Percentiles rank a stretch among this genome's conserved stretches.
Evolutionary conservation across 1,284 basidiomycete species (phyloP).

Genomic region (Ceratobasidium sp.): DNA sequence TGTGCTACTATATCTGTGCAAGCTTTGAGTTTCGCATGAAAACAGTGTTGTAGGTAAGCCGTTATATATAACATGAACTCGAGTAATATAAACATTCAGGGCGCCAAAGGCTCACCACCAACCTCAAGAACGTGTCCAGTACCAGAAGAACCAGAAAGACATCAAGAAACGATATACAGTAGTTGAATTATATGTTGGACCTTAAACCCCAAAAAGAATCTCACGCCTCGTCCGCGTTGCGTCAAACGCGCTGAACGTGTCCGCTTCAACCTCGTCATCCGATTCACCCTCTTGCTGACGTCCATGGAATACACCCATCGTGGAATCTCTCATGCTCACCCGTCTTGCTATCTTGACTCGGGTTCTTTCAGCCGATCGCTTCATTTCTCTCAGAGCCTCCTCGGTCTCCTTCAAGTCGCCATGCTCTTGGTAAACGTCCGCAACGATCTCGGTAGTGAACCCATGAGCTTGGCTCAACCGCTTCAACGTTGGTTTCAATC

Average conservation of each 20-base stretch:
- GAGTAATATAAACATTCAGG: neutral
- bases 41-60: neutral
- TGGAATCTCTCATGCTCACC: constrained; percentile 1
- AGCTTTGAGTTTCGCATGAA: neutral
- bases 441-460: constrained; percentile 30
- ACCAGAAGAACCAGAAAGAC: too few relatives aligned
- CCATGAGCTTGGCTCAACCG: constrained; percentile 22
- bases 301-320: neutral
- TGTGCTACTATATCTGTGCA: neutral
- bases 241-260: constrained; percentile 5
- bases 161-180: neutral
- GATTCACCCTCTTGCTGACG: neutral
- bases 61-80: neutral
- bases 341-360: neutral
- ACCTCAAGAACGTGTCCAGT: neutral
- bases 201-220: constrained; percentile 19
- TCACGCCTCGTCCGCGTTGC: neutral
- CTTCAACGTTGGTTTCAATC: constrained; percentile 19
- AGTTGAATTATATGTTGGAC: neutral
- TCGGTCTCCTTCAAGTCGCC: constrained; percentile 34
- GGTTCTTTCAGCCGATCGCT: constrained; percentile 1
- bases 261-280: neutral
- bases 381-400: constrained; percentile 29
- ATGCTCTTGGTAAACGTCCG: constrained; percentile 30
- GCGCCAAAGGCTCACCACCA: neutral